A percentile compares a stretch with the other conserved stretches of the same genome.
Conservation (phyloP, 176 grass and related monocot species). For the Stipa capillata region DNA sequence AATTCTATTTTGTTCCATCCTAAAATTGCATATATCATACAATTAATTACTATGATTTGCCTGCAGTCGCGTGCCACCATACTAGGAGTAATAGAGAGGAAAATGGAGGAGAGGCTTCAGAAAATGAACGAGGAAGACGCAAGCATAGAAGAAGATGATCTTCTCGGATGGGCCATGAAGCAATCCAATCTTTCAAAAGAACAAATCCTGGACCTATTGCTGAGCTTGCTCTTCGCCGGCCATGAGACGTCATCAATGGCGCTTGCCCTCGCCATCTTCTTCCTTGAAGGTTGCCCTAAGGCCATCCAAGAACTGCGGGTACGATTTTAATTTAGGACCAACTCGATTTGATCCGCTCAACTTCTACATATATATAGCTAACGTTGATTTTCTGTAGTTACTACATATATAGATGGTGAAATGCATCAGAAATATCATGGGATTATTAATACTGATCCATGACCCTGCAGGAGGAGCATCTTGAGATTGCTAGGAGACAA, state of each 20-base stretch:
- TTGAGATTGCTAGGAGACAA: conserved; percentile 53
- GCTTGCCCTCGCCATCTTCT: conserved; percentile 76
- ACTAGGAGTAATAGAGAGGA: conserved; percentile 71
- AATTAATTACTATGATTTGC: not conserved
- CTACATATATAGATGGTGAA: not conserved
- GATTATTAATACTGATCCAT: conserved; percentile 11
- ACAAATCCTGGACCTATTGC: conserved; percentile 88
- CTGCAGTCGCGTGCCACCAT: conserved; percentile 62
- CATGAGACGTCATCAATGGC: conserved; percentile 96
- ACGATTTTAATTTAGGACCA: not conserved
- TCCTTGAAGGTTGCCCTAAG: conserved; percentile 74
- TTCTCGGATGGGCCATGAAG: conserved; percentile 78
- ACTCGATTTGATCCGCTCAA: not conserved
- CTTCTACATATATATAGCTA: not conserved
- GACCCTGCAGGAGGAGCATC: conserved; percentile 83
- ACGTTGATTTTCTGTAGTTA: not conserved
- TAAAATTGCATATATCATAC: too few species aligned
- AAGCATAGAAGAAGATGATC: conserved; percentile 66
- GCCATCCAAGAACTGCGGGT: conserved; percentile 65
- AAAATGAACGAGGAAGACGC: conserved; percentile 26
- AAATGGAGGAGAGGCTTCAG: conserved; percentile 62
- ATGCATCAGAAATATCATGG: conserved; percentile 2
- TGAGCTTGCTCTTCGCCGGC: conserved; percentile 88
- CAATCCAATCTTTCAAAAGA: conserved; percentile 66
- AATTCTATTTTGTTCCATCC: not conserved